These are phyloP conservation scores for Cucumis sativus DNA, from an alignment of 306 rosid species.

Conservation along the genomic window DNA sequence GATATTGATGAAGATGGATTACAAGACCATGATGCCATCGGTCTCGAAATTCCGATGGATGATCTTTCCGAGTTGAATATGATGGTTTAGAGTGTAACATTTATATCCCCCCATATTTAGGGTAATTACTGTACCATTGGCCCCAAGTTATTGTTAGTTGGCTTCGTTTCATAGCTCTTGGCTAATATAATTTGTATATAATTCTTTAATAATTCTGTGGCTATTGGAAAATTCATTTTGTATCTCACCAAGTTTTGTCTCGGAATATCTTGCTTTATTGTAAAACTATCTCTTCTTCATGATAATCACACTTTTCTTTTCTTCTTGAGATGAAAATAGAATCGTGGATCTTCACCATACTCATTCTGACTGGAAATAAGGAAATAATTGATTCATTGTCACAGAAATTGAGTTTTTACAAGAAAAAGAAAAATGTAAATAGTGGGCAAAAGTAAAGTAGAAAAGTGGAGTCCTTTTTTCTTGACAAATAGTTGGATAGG, in stretches of 20 bases:
- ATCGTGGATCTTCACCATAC: too few species aligned
- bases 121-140: too few species aligned
- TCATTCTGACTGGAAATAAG: too few species aligned
- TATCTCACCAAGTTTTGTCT: not conserved
- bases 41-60: constrained; percentile 88
- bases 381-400: too few species aligned
- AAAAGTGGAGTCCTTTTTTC: too few species aligned
- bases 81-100: constrained; percentile 3
- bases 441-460: too few species aligned
- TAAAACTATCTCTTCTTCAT: not conserved
- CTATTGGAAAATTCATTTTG: not conserved
- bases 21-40: constrained; percentile 60
- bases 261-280: not conserved
- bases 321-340: too few species aligned
- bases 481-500: too few species aligned
- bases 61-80: constrained; percentile 61
- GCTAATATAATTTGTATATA: not conserved
- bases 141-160: not conserved
- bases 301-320: too few species aligned
- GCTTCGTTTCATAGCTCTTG: not conserved
- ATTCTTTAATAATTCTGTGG: not conserved
- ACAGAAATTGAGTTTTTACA: too few species aligned
- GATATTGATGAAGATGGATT: constrained; percentile 50
- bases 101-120: too few species aligned
- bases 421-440: too few species aligned